Evolutionary conservation across 2,329 filamentous ascomycete genomes (phyloP).

Genomic region (Cordyceps pruinosa): DNA sequence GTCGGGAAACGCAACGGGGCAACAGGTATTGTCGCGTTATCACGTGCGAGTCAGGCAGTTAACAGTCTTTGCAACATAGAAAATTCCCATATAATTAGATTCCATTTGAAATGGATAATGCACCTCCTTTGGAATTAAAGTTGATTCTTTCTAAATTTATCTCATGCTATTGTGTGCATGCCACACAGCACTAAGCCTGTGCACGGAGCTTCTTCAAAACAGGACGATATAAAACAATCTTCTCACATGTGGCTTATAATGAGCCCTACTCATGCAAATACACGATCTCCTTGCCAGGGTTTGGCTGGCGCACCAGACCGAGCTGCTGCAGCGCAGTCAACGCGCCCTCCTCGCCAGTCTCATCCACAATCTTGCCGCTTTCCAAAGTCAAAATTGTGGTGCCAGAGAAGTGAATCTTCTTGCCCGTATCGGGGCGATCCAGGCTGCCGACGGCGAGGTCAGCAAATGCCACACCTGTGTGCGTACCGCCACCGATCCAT

Average conservation of each 20-base stretch:
- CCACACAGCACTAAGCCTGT: too few species aligned
- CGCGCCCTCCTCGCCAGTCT: slow-evolving; percentile 5
- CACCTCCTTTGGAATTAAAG: too few species aligned
- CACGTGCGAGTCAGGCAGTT: too few species aligned
- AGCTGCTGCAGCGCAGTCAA: slow-evolving; percentile 9
- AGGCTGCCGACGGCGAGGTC: slow-evolving; percentile 14
- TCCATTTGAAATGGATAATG: neutral
- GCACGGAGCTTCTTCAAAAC: neutral
- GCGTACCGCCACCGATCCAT: slow-evolving; percentile 15
- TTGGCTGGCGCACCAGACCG: slow-evolving; percentile 7
- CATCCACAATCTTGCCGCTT: slow-evolving; percentile 16
- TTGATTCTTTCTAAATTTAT: neutral
- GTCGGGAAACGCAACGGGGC: neutral
- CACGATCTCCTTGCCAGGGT: neutral
- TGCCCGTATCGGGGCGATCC: slow-evolving; percentile 10
- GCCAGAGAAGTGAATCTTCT: slow-evolving; percentile 15
- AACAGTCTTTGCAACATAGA: too few species aligned
- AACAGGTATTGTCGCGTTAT: neutral
- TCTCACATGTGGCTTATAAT: neutral
- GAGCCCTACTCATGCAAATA: neutral
- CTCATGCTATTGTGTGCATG: neutral
- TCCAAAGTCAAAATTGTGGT: slow-evolving; percentile 14
- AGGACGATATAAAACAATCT: too few species aligned
- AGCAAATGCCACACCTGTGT: slow-evolving; percentile 15
- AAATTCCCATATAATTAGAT: too few species aligned